Evolutionary conservation across 257 asterid species (phyloP).

Genomic region (Galeopsis tetrahit): DNA sequence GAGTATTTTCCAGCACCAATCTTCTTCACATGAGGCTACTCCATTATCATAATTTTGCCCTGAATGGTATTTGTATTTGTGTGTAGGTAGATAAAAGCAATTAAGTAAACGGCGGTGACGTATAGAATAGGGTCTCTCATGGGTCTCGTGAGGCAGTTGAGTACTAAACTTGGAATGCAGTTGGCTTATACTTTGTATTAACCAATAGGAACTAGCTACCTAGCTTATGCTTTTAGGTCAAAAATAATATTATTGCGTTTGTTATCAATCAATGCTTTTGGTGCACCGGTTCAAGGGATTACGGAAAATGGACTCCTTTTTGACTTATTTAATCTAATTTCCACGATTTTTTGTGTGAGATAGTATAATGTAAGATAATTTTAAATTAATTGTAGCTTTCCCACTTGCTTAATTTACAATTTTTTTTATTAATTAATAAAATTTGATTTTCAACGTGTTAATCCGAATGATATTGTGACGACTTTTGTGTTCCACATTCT

Average conservation of each 20-base stretch:
- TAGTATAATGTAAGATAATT: background rate
- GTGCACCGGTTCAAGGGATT: conserved; percentile 25
- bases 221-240: conserved; percentile 17
- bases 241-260: conserved; percentile 24
- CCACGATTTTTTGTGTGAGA: no score
- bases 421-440: background rate
- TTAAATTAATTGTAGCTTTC: background rate
- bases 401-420: background rate
- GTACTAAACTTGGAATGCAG: conserved; percentile 31
- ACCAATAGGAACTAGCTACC: conserved; percentile 23
- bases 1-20: conserved; percentile 3
- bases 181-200: conserved; percentile 17
- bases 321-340: background rate
- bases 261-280: conserved; percentile 34
- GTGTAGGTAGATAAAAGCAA: conserved; percentile 30
- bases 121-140: conserved; percentile 34
- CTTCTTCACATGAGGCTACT: conserved; percentile 32
- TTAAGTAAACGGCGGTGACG: conserved; percentile 43
- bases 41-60: conserved; percentile 17
- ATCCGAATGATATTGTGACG: no score
- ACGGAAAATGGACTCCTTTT: background rate
- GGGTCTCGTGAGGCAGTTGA: conserved; percentile 49
- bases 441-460: background rate
- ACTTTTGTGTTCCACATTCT: no score
- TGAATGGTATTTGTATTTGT: background rate